Percentiles rank a stretch among this genome's conserved stretches.
Conservation (phyloP, 306 rosid species). For the Malus domestica region DNA sequence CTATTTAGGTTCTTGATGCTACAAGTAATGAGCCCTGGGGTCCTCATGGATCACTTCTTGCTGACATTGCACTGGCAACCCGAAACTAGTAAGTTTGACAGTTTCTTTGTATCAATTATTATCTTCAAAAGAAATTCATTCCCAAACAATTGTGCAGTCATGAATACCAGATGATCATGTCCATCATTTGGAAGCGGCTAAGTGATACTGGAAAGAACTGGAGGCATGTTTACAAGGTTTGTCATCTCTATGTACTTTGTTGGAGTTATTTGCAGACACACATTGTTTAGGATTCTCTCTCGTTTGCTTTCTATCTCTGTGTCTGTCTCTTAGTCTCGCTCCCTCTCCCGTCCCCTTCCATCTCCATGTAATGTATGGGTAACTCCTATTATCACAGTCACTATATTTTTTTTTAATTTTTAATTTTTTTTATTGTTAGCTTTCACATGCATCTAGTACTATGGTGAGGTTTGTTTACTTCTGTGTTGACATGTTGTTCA, state of each 20-base stretch:
- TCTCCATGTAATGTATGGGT: not conserved
- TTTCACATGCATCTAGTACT: not conserved
- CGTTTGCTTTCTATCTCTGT: not conserved
- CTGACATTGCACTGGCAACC: slow-evolving; percentile 87
- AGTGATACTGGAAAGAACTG: slow-evolving; percentile 98
- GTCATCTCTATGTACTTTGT: slow-evolving; percentile 9
- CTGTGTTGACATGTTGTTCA: not conserved
- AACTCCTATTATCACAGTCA: not conserved
- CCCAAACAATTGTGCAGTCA: slow-evolving; percentile 55
- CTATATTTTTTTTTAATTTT: not conserved
- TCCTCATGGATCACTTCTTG: slow-evolving; percentile 97
- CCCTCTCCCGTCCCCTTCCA: not conserved
- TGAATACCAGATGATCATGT: slow-evolving; percentile 94
- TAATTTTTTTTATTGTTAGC: not conserved
- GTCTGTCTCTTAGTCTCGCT: not conserved
- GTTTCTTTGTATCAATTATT: slow-evolving; percentile 17
- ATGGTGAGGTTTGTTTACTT: not conserved
- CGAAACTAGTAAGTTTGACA: slow-evolving; percentile 69
- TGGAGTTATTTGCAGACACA: slow-evolving; percentile 10
- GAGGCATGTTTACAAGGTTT: slow-evolving; percentile 99
- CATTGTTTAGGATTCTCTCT: not conserved
- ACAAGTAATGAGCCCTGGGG: slow-evolving; percentile 99
- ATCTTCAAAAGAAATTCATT: slow-evolving; percentile 19
- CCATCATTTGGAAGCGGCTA: slow-evolving; percentile 90
- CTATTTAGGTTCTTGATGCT: slow-evolving; percentile 82